These are phyloP conservation scores for Phellinidium pouzarii DNA, from an alignment of 1,284 basidiomycete genomes.

Conservation along the genomic window DNA sequence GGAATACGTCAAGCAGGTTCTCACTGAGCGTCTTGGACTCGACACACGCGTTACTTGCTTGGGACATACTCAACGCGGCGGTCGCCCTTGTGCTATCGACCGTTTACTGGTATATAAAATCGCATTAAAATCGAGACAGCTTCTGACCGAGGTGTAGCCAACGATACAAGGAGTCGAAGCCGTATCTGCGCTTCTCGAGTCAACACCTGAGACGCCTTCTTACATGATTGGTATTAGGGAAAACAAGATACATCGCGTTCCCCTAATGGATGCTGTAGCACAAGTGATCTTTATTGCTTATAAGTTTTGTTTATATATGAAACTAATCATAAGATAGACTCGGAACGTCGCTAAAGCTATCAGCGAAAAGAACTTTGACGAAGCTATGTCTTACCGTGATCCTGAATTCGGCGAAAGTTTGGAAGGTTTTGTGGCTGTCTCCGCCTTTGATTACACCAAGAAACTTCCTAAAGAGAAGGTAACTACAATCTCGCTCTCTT, in stretches of 20 bases:
- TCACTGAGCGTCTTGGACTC: conserved; percentile 81
- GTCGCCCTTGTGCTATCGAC: conserved; percentile 88
- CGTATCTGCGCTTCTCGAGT: conserved; percentile 84
- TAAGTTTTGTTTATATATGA: neutral
- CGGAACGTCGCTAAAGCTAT: conserved; percentile 83
- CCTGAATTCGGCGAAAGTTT: conserved; percentile 88
- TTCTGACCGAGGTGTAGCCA: conserved; percentile 45
- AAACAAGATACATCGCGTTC: conserved; percentile 91
- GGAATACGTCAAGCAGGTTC: conserved; percentile 85
- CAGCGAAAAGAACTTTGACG: conserved; percentile 76
- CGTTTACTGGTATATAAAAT: conserved; percentile 78
- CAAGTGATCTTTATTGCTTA: conserved; percentile 51
- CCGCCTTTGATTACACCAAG: conserved; percentile 54
- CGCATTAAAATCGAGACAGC: neutral
- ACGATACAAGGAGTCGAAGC: conserved; percentile 95
- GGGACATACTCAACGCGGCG: conserved; percentile 95
- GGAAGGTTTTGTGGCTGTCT: conserved; percentile 76
- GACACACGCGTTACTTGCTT: conserved; percentile 98
- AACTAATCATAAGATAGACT: conserved; percentile 45
- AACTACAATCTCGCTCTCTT: conserved; percentile 19
- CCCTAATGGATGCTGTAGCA: conserved; percentile 88
- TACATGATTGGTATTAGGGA: conserved; percentile 97
- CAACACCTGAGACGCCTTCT: conserved; percentile 85
- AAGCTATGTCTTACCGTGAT: conserved; percentile 85
- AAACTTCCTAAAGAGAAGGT: conserved; percentile 61